Evolutionary conservation across 768 basidiomycete species (phyloP).

Genomic region (Termitomyces sp.): DNA sequence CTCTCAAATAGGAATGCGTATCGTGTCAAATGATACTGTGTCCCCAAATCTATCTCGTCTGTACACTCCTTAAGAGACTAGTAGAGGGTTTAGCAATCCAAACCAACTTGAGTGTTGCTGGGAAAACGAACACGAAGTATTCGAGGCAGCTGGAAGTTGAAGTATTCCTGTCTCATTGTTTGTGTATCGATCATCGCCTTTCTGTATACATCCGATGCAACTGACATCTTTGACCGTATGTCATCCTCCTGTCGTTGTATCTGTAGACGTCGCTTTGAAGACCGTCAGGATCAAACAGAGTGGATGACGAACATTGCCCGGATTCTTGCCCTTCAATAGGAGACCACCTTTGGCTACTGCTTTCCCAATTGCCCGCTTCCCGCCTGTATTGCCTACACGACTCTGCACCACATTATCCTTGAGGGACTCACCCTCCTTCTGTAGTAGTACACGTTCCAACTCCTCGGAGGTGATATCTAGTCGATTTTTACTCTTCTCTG

Average conservation of each 20-base stretch:
- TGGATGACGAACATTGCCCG: slow-evolving; percentile 58
- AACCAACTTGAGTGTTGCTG: not conserved
- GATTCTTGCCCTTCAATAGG: slow-evolving; percentile 88
- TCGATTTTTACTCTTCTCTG: slow-evolving; percentile 85
- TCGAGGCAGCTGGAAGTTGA: slow-evolving; percentile 93
- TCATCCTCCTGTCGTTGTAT: slow-evolving; percentile 95
- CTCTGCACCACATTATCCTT: slow-evolving; percentile 74
- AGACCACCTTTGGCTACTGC: slow-evolving; percentile 89
- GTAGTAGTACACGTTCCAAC: slow-evolving; percentile 82
- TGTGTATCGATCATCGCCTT: slow-evolving; percentile 90
- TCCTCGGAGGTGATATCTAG: slow-evolving; percentile 91
- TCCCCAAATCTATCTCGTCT: slow-evolving; percentile 96
- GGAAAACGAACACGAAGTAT: slow-evolving; percentile 73
- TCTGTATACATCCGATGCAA: slow-evolving; percentile 81
- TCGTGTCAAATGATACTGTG: slow-evolving; percentile 92
- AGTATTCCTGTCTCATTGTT: slow-evolving; percentile 91
- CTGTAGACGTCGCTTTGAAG: slow-evolving; percentile 26
- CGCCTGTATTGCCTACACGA: slow-evolving; percentile 52
- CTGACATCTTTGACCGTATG: slow-evolving; percentile 77
- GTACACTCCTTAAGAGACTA: slow-evolving; percentile 91
- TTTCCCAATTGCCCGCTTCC: slow-evolving; percentile 84
- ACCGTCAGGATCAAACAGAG: not conserved
- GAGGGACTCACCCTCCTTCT: slow-evolving; percentile 92
- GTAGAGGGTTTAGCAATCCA: not conserved
- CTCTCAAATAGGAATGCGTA: slow-evolving; percentile 95